phyloP scores from a whole-genome alignment of 345 rosid genomes.

The Citrus reticulata region DNA sequence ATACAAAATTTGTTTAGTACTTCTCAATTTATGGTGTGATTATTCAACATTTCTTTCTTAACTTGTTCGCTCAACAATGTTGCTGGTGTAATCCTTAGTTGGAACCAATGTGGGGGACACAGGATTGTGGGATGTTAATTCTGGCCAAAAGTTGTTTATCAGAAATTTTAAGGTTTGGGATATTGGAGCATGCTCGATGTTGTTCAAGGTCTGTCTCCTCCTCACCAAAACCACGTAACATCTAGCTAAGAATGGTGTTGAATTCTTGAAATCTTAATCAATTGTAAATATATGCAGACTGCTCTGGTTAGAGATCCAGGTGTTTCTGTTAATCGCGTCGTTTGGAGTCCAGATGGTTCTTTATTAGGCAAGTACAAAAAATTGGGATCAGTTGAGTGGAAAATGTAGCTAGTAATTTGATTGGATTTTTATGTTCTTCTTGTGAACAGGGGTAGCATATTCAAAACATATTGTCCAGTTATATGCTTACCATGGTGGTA shows the following conservation, averaged over 20 bases:
- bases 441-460: constrained; percentile 78
- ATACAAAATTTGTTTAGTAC: neutral
- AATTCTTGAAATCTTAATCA: constrained; percentile 11
- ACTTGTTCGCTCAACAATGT: neutral
- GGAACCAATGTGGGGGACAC: constrained; percentile 30
- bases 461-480: constrained; percentile 85
- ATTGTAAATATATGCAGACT: constrained; percentile 25
- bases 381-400: neutral
- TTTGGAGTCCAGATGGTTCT: constrained; percentile 56
- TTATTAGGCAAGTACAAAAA: constrained; percentile 40
- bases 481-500: constrained; percentile 74
- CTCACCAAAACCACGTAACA: constrained; percentile 12
- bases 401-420: neutral
- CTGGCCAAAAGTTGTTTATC: constrained; percentile 44
- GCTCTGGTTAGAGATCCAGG: constrained; percentile 34
- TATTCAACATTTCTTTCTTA: neutral
- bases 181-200: constrained; percentile 45
- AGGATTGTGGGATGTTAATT: constrained; percentile 59
- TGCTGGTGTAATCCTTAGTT: constrained; percentile 38
- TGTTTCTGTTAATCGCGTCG: constrained; percentile 38
- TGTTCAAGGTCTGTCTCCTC: constrained; percentile 35
- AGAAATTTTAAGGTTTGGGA: constrained; percentile 71
- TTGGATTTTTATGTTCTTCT: neutral
- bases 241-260: neutral
- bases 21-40: constrained; percentile 1